Conservation (phyloP, 2,329 filamentous ascomycete genomes). For the Onygenales sp. region DNA sequence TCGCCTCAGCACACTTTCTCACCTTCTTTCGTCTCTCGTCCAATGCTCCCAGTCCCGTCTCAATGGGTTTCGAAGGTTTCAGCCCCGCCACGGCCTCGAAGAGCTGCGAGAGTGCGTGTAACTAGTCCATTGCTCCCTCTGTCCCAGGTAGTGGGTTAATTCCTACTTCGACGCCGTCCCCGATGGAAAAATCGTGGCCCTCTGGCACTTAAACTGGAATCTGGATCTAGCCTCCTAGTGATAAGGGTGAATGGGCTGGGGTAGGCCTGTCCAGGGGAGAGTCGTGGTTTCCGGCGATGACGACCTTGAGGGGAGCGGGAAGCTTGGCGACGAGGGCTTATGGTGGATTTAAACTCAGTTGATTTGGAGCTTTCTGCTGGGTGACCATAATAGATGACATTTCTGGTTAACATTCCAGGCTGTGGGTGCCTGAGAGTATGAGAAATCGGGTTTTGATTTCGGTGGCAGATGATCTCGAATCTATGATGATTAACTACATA, state of each 20-base stretch:
- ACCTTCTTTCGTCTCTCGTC: not conserved
- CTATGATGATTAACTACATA: too few relatives aligned
- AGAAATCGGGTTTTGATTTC: not conserved
- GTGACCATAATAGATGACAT: not conserved
- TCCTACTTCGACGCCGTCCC: not conserved
- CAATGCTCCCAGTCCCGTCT: not conserved
- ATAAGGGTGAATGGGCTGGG: not conserved
- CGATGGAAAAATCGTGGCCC: not conserved
- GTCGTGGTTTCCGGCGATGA: slow-evolving; percentile 1
- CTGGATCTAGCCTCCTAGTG: not conserved
- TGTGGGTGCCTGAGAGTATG: not conserved
- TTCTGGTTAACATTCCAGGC: not conserved
- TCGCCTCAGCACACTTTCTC: not conserved
- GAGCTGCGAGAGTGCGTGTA: not conserved
- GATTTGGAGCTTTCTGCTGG: not conserved
- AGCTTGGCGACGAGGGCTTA: not conserved
- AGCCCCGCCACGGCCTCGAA: not conserved
- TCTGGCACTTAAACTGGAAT: not conserved
- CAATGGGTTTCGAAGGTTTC: not conserved
- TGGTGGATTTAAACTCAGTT: not conserved
- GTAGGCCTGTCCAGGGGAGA: not conserved
- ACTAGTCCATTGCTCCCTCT: not conserved
- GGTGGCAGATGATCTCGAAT: too few relatives aligned
- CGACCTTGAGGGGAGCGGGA: slow-evolving; percentile 1
- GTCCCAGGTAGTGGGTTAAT: not conserved